A percentile compares a stretch with the other conserved stretches of the same genome.
phyloP scores from a whole-genome alignment of 2,329 filamentous ascomycete species.

The Venturia carpophila region DNA sequence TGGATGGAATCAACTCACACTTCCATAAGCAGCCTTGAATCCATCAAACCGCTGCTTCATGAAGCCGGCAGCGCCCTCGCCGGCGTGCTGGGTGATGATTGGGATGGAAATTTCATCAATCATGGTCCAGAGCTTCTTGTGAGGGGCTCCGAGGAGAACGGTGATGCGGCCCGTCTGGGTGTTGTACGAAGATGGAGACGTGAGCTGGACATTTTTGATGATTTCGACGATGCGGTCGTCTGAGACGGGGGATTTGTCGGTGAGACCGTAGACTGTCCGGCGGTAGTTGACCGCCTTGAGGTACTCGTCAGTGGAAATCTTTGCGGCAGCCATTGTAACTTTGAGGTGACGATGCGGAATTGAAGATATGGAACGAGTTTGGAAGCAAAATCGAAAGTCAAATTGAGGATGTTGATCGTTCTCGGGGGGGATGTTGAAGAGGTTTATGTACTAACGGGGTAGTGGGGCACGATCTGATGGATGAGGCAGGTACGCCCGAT shows the following conservation, averaged over 20 bases:
- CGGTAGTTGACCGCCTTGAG: slow-evolving; percentile 18
- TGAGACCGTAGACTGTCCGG: slow-evolving; percentile 18
- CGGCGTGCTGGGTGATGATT: slow-evolving; percentile 10
- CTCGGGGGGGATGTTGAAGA: not conserved
- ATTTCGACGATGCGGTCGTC: slow-evolving; percentile 21
- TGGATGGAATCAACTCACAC: not conserved
- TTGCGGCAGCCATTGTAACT: slow-evolving; percentile 1
- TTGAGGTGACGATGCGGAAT: not conserved
- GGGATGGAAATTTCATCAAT: slow-evolving; percentile 15
- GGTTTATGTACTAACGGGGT: not conserved
- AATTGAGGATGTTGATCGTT: not conserved
- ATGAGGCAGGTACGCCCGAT: not conserved
- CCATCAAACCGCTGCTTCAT: slow-evolving; percentile 17
- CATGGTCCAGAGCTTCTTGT: slow-evolving; percentile 21
- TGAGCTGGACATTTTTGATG: slow-evolving; percentile 18
- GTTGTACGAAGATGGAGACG: slow-evolving; percentile 19
- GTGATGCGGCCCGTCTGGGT: slow-evolving; percentile 19
- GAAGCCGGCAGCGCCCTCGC: slow-evolving; percentile 12
- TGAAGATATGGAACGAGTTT: not conserved
- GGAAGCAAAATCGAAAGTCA: not conserved
- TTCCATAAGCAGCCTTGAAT: slow-evolving; percentile 19
- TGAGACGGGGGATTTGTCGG: slow-evolving; percentile 17
- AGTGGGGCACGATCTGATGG: not conserved
- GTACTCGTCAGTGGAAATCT: slow-evolving; percentile 13
- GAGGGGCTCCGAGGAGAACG: slow-evolving; percentile 19